Conservation (phyloP, 257 asterid genomes). For the Plantago major region DNA sequence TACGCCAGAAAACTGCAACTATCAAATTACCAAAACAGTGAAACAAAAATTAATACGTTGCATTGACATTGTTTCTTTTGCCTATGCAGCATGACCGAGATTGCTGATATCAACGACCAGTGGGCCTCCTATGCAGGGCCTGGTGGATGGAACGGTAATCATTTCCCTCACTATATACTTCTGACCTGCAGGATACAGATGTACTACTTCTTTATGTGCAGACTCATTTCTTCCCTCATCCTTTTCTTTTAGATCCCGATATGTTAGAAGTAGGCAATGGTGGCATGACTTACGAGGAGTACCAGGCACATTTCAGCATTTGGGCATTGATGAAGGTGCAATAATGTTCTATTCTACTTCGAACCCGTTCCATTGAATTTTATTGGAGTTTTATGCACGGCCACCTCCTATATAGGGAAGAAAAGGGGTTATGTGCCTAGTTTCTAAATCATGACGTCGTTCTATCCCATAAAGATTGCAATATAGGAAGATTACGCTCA, state of each 20-base stretch:
- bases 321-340: constrained; percentile 96
- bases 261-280: constrained; percentile 98
- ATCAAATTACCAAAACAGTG: neutral
- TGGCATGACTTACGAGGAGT: constrained; percentile 80
- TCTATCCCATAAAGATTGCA: too few relatives aligned
- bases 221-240: constrained; percentile 10
- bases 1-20: neutral
- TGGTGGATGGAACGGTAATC: constrained; percentile 93
- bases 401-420: too few relatives aligned
- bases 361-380: too few relatives aligned
- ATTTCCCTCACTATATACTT: neutral
- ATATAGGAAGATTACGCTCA: too few relatives aligned
- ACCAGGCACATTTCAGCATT: constrained; percentile 87
- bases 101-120: constrained; percentile 84
- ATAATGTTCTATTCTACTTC: neutral
- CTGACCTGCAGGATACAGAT: neutral
- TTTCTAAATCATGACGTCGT: too few relatives aligned
- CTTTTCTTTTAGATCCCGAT: constrained; percentile 67
- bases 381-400: too few relatives aligned
- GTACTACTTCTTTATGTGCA: neutral
- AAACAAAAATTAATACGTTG: neutral
- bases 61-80: constrained; percentile 17
- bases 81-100: constrained; percentile 64
- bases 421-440: too few relatives aligned
- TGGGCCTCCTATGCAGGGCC: constrained; percentile 99